Base-by-base conservation (phyloP, 495 filamentous ascomycete species). In the Penicillium paxilli region DNA sequence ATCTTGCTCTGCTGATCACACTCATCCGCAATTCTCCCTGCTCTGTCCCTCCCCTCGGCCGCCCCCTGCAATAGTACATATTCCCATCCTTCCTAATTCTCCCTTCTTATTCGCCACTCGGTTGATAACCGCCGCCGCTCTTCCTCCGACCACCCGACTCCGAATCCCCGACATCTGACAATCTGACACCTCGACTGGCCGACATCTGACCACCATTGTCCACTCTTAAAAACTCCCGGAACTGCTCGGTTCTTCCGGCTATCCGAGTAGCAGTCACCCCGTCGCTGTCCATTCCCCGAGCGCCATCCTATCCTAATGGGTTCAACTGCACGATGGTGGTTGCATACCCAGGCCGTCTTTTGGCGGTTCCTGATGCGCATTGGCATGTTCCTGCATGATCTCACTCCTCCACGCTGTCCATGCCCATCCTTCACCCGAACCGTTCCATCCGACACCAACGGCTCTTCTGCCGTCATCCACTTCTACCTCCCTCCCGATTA, bases 401-500 rank as follows among this genome's bases (percentile, higher is more conserved):
- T 90, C 41, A 81, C 88, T 0, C 69, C 79, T 5, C 88, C 90
- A 0, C 77, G 81, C 14, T 87, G 89, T 0, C 87, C 87, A 1
- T 69, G 65, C 28, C 88, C 89, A 6, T 68, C 73, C 26, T 95
- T 95, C 75, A 77, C 78, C 44, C 81, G 80, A 28, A 71, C 75
- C 24, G 81, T 96, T 40, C 72, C 80, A 0, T 79, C 82, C 45
- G 85, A 84, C n/a, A 58, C 30, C 46, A 45, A 61, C 24, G 26
- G 49, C 87, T 48, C 84, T 75, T 17, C 75, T 68, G 81, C 95
- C 49, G 68, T 71, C n/a, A 74, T 96, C 7, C 80, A 87, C n/a
- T 92, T 96, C 69, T 96, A 95, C 71, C 80, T 86, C 1, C 91
- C 91, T 0, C 65, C 75, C 12, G 77, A 79, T 19, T 93, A 92